Percentiles rank a stretch among this genome's conserved stretches.
These are phyloP conservation scores for Saccharomycopsis lassenensis DNA, from an alignment of 805 yeast species.

Conservation along the genomic window DNA sequence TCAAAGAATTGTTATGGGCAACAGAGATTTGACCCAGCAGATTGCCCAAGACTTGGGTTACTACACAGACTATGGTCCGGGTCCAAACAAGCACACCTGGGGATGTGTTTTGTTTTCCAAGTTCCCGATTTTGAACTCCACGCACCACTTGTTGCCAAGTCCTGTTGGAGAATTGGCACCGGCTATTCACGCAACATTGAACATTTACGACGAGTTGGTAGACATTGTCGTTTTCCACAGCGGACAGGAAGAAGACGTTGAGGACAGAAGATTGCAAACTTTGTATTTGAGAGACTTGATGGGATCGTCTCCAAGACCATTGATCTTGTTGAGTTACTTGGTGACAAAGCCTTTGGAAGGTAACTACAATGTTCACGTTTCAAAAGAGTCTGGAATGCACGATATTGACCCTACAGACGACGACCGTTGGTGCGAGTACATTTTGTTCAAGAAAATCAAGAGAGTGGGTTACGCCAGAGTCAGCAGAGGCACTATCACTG, in stretches of 20 bases:
- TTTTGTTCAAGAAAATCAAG: slow-evolving; percentile 73
- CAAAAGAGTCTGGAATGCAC: slow-evolving; percentile 73
- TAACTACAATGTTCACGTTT: slow-evolving; percentile 84
- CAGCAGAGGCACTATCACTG: slow-evolving; percentile 87
- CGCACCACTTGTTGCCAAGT: slow-evolving; percentile 87
- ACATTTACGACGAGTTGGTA: slow-evolving; percentile 75
- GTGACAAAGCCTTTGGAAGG: slow-evolving; percentile 84
- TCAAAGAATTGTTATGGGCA: slow-evolving; percentile 88
- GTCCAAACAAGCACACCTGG: slow-evolving; percentile 98
- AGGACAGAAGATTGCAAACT: slow-evolving; percentile 84
- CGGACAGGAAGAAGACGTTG: slow-evolving; percentile 96
- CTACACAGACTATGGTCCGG: slow-evolving; percentile 97
- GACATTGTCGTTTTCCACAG: slow-evolving; percentile 96
- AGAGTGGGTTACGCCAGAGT: slow-evolving; percentile 92
- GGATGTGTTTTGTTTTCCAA: slow-evolving; percentile 88
- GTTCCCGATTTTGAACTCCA: slow-evolving; percentile 84
- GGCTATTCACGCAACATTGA: slow-evolving; percentile 91
- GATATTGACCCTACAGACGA: slow-evolving; percentile 90
- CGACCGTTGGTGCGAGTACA: slow-evolving; percentile 99
- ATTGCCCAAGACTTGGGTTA: slow-evolving; percentile 87
- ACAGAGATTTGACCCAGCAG: slow-evolving; percentile 85
- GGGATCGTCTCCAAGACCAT: slow-evolving; percentile 76
- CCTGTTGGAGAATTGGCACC: slow-evolving; percentile 99
- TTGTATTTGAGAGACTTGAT: slow-evolving; percentile 64
- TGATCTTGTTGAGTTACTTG: slow-evolving; percentile 77